Percentiles rank a stretch among this genome's conserved stretches.
Evolutionary conservation across 2,329 filamentous ascomycete species (phyloP).

Genomic region (Capronia coronata): DNA sequence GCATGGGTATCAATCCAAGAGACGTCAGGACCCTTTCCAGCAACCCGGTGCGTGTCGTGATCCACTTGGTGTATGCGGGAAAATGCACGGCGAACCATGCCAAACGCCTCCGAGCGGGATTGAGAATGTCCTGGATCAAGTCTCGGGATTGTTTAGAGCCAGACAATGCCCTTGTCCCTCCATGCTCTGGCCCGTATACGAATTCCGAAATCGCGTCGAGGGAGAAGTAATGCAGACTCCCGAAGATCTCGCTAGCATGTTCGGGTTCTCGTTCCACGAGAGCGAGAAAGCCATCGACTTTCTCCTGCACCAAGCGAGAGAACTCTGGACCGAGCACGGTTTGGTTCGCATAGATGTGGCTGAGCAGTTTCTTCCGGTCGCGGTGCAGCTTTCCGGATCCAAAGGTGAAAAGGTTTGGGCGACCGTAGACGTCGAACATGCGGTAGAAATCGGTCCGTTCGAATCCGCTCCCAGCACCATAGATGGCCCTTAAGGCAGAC

Average conservation of each 20-base stretch:
- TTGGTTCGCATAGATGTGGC: slow-evolving; percentile 50
- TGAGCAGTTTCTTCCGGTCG: slow-evolving; percentile 44
- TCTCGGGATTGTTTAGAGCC: slow-evolving; percentile 36
- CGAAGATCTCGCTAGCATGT: slow-evolving; percentile 42
- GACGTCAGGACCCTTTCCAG: slow-evolving; percentile 33
- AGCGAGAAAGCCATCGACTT: slow-evolving; percentile 38
- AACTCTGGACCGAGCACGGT: slow-evolving; percentile 36
- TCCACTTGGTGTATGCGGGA: slow-evolving; percentile 43
- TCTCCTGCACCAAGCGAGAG: slow-evolving; percentile 36
- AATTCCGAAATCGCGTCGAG: slow-evolving; percentile 50
- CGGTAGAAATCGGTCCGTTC: slow-evolving; percentile 48
- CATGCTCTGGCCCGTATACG: slow-evolving; percentile 42
- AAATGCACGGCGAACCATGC: slow-evolving; percentile 48
- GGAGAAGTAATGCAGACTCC: slow-evolving; percentile 48
- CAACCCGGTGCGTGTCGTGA: slow-evolving; percentile 41
- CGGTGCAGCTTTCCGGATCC: slow-evolving; percentile 40
- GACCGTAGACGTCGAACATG: slow-evolving; percentile 46
- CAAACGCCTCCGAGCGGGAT: slow-evolving; percentile 42
- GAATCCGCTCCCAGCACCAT: slow-evolving; percentile 49
- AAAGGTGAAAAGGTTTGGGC: slow-evolving; percentile 49
- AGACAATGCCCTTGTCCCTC: slow-evolving; percentile 40
- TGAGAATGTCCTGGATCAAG: slow-evolving; percentile 45
- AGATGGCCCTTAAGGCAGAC: slow-evolving; percentile 47
- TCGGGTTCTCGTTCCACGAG: slow-evolving; percentile 37
- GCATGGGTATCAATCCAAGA: slow-evolving; percentile 43